Evolutionary conservation across 2,329 filamentous ascomycete species (phyloP).

Genomic region (Dendrostoma leiphaemia): DNA sequence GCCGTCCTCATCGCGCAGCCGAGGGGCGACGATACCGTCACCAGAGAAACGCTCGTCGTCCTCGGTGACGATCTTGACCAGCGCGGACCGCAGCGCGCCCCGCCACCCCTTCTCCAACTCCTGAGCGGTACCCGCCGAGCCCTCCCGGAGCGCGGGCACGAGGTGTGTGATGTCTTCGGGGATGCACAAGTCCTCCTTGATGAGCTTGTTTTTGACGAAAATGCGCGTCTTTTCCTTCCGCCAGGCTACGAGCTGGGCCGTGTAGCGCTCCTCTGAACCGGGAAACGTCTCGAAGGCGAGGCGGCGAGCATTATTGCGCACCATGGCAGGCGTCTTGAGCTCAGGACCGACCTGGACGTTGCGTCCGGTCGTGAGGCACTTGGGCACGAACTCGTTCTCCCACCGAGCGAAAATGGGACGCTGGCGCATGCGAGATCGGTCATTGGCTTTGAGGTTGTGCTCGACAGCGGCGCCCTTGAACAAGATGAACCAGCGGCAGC

Average conservation of each 20-base stretch:
- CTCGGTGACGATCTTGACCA: constrained; percentile 51
- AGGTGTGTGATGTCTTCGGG: constrained; percentile 40
- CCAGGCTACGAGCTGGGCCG: constrained; percentile 39
- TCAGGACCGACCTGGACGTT: constrained; percentile 24
- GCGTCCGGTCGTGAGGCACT: constrained; percentile 39
- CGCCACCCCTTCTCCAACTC: constrained; percentile 29
- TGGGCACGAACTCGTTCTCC: constrained; percentile 62
- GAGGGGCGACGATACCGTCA: constrained; percentile 7
- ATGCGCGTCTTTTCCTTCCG: constrained; percentile 34
- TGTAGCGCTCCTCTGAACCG: constrained; percentile 42
- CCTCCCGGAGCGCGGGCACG: constrained; percentile 27
- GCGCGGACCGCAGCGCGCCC: constrained; percentile 35
- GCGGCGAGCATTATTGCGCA: constrained; percentile 45
- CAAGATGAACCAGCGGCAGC: constrained; percentile 57
- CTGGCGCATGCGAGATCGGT: constrained; percentile 53
- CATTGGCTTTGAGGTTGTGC: constrained; percentile 48
- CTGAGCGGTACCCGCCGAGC: constrained; percentile 7
- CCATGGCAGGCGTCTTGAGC: constrained; percentile 15
- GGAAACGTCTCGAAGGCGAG: constrained; percentile 54
- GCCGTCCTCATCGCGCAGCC: constrained; percentile 35
- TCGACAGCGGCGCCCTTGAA: constrained; percentile 26
- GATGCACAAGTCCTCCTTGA: constrained; percentile 37
- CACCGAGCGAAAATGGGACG: constrained; percentile 60
- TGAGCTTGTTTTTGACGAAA: constrained; percentile 11
- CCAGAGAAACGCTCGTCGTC: constrained; percentile 39